phyloP scores from a whole-genome alignment of 139 green algal genomes.

The Nannochloris sp. region DNA sequence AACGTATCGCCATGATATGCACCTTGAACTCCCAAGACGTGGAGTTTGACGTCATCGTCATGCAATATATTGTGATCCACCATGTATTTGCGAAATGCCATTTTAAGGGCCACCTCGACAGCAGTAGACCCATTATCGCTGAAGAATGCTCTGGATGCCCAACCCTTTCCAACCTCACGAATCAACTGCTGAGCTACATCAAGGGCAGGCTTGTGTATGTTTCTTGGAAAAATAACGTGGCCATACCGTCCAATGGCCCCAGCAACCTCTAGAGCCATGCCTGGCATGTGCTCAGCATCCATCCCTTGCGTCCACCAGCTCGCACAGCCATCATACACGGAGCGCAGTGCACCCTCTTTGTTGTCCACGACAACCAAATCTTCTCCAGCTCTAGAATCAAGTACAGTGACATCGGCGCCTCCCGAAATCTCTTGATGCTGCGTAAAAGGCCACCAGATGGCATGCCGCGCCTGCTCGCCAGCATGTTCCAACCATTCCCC shows the following conservation, averaged over 20 bases:
- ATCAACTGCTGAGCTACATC: conserved; percentile 48
- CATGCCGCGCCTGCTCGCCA: conserved; percentile 15
- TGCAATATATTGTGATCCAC: conserved; percentile 8
- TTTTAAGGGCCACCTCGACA: conserved; percentile 93
- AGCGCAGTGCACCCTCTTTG: not conserved
- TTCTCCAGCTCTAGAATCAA: conserved; percentile 80
- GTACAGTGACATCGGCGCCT: conserved; percentile 73
- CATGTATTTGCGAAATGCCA: conserved; percentile 80
- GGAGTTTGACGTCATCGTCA: conserved; percentile 1
- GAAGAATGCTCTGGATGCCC: conserved; percentile 80
- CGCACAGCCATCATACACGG: conserved; percentile 75
- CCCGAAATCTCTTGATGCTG: conserved; percentile 66
- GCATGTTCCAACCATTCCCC: conserved; percentile 26
- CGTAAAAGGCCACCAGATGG: conserved; percentile 96
- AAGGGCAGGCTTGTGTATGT: conserved; percentile 52
- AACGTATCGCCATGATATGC: conserved; percentile 97
- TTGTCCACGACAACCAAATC: conserved; percentile 46
- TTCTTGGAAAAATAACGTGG: conserved; percentile 93
- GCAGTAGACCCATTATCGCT: conserved; percentile 85
- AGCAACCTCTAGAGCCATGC: conserved; percentile 49
- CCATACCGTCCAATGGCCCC: conserved; percentile 72
- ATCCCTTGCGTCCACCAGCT: conserved; percentile 95
- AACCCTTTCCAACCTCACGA: conserved; percentile 43
- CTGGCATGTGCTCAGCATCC: conserved; percentile 42
- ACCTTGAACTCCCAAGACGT: conserved; percentile 76